Conservation (phyloP, 2,329 filamentous ascomycete genomes). For the Fusarium xyrophilum region DNA sequence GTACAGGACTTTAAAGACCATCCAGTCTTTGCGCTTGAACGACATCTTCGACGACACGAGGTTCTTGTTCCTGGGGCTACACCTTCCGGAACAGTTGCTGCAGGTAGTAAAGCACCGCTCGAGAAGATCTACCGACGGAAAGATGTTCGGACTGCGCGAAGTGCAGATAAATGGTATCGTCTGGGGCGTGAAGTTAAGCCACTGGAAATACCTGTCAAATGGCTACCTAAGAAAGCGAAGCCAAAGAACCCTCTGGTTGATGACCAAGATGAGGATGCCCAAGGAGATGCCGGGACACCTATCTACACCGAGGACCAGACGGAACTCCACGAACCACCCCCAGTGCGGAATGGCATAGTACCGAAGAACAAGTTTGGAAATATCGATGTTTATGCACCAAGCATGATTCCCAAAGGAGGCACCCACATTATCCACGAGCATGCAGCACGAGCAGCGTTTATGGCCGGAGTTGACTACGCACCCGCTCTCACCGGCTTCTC, state of each 20-base stretch:
- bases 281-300: constrained; percentile 56
- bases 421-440: constrained; percentile 70
- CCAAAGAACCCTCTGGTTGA: constrained; percentile 38
- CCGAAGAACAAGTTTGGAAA: constrained; percentile 95
- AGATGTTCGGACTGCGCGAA: constrained; percentile 80
- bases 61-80: constrained; percentile 75
- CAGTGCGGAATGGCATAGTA: constrained; percentile 75
- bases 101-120: constrained; percentile 66
- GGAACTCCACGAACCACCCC: constrained; percentile 75
- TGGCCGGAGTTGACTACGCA: constrained; percentile 83
- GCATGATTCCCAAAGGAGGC: constrained; percentile 86
- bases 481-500: constrained; percentile 90
- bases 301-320: constrained; percentile 71
- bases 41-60: constrained; percentile 84
- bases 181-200: constrained; percentile 79
- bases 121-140: constrained; percentile 83
- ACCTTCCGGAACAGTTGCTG: constrained; percentile 78
- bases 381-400: constrained; percentile 89
- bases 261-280: constrained; percentile 41
- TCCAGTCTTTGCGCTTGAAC: constrained; percentile 81
- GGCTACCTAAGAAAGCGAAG: constrained; percentile 61
- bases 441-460: constrained; percentile 73
- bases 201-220: constrained; percentile 83
- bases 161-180: constrained; percentile 89
- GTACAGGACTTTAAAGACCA: constrained; percentile 89